Evolutionary conservation across 2,329 filamentous ascomycete species (phyloP).

Genomic region (Aplosporella prunicola): DNA sequence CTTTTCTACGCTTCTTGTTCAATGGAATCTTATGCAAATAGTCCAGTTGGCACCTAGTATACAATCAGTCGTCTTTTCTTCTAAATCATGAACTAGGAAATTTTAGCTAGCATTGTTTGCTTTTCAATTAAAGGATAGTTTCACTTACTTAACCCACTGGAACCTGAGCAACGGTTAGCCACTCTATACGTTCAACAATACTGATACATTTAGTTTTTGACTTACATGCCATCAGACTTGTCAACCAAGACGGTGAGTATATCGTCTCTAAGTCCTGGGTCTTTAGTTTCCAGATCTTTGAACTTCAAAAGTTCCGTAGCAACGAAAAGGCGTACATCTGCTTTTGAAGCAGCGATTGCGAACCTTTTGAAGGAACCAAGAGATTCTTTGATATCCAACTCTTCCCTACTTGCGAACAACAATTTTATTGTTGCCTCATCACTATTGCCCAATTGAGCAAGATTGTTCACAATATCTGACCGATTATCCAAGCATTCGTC

Average conservation of each 20-base stretch:
- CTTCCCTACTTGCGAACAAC: background rate
- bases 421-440: background rate
- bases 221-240: constrained; percentile 1
- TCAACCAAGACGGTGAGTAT: background rate
- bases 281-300: background rate
- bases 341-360: background rate
- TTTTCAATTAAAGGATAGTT: background rate
- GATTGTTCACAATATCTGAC: background rate
- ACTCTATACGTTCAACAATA: background rate
- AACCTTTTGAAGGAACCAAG: background rate
- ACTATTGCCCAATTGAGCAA: background rate
- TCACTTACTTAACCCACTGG: constrained; percentile 1
- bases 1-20: background rate
- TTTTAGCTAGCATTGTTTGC: too few species aligned
- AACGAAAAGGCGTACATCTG: background rate
- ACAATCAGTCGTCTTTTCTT: background rate
- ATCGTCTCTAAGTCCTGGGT: background rate
- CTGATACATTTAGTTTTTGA: background rate
- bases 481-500: background rate
- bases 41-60: constrained; percentile 1
- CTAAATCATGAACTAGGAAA: too few species aligned
- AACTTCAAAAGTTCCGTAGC: background rate
- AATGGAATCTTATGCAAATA: background rate
- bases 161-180: background rate
- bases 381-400: background rate